Evolutionary conservation across 2,329 filamentous ascomycete species (phyloP).

Genomic region (Fusarium marasasianum): DNA sequence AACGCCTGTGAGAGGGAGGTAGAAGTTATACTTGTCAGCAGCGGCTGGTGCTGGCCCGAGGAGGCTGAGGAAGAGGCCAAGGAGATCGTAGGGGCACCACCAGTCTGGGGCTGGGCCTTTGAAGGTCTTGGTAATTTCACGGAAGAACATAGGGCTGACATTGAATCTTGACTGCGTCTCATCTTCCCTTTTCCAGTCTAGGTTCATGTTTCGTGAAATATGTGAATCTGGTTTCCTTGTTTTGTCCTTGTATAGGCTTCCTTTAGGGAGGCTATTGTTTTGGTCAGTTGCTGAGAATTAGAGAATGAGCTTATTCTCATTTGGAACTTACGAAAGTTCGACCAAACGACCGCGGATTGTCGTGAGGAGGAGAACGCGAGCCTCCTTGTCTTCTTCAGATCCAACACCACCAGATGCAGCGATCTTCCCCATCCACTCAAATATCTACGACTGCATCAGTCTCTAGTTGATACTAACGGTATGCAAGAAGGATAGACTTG

Average conservation of each 20-base stretch:
- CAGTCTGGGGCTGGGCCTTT: not conserved
- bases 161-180: not conserved
- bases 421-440: not conserved
- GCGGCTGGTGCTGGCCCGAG: not conserved
- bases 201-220: not conserved
- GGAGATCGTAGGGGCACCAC: not conserved
- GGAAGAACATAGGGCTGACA: not conserved
- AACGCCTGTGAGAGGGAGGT: not conserved
- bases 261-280: not conserved
- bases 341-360: not conserved
- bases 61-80: not conserved
- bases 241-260: not conserved
- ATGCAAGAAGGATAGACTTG: not conserved
- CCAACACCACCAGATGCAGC: not conserved
- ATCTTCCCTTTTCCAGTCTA: not conserved
- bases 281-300: rapidly evolving
- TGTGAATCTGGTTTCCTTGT: not conserved
- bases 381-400: too few relatives aligned
- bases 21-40: not conserved
- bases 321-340: not conserved
- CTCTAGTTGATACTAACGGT: rapidly evolving
- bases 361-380: not conserved
- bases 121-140: not conserved
- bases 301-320: rapidly evolving
- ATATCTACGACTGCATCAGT: not conserved